Base-by-base conservation (phyloP, 345 rosid species). In the Bruguiera sexangula region DNA sequence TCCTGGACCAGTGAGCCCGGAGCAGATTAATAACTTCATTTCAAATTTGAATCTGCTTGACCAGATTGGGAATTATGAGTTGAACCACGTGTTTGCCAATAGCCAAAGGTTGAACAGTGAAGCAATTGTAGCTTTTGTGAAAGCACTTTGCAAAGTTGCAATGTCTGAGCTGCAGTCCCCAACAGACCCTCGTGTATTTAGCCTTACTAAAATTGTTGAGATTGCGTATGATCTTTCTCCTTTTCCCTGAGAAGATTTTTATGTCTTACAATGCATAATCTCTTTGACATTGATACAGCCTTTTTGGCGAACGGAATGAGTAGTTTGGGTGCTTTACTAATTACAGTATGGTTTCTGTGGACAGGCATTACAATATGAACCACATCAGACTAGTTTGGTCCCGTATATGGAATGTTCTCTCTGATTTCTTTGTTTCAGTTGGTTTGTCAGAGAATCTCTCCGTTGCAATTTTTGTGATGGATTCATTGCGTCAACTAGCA, bases 381-480 rank as follows among this genome's bases (percentile, higher is more conserved):
- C 92, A 94, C 76, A 93, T 93, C 86, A 86, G 97, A 88, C 81
- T 93, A 76, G 98, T 93, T 71, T 93, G 98, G 98, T 85, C 97
- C 43, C 90, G 91, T 72, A 91, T 91, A 79, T 93, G 98, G 98
- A 88, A 78, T 84, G 93, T 89, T 79, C 96, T 93, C 46, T 91
- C 98, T 29, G 94, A 89, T 71, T 93, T 93, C 79, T 91, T 93
- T 83, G 96, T 93, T 66, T 86, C 94, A 31, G 98, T 93, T 80
- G 98, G 97, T 71, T 81, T 93, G 85, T 91, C 96, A 11, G 96
- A 91, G 79, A 93, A 93, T 80, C 96, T 93, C 36, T 93, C 98
- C 48, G 98, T 93, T 37, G 98, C 98, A 55, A 93, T 88, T 61
- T 93, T 91, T 81, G 97, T 91, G 69, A 91, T 93, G 98, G 98